These are phyloP conservation scores for Tilletia caries DNA, from an alignment of 1,284 basidiomycete genomes.

Conservation along the genomic window DNA sequence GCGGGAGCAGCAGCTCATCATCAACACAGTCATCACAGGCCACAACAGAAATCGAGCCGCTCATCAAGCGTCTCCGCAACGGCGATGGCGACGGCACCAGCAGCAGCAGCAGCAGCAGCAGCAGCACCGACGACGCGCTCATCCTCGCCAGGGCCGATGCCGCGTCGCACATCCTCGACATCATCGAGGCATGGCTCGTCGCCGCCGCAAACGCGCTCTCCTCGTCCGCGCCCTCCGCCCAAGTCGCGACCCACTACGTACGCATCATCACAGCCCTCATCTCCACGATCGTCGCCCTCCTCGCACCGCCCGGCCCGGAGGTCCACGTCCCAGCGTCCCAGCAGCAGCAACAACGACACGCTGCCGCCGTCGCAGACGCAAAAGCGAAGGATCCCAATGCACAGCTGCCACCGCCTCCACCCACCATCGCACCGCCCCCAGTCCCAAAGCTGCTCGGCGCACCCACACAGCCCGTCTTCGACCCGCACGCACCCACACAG, in stretches of 20 bases:
- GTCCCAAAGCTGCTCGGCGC: neutral
- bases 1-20: neutral
- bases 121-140: conserved; percentile 5
- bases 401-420: neutral
- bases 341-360: conserved; percentile 8
- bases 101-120: neutral
- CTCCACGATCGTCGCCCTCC: neutral
- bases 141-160: neutral
- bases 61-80: conserved; percentile 1
- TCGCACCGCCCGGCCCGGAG: neutral
- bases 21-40: neutral
- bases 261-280: conserved; percentile 6
- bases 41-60: conserved; percentile 1
- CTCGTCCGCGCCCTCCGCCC: neutral
- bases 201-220: neutral
- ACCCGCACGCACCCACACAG: neutral
- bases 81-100: neutral
- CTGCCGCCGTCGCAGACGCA: neutral
- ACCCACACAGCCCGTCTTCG: neutral
- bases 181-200: conserved; percentile 6
- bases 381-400: conserved; percentile 5
- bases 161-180: neutral
- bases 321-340: conserved; percentile 2
- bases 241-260: neutral
- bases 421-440: neutral